Conservation (phyloP, 2,329 filamentous ascomycete genomes). For the Hypoxylon rubiginosum region DNA sequence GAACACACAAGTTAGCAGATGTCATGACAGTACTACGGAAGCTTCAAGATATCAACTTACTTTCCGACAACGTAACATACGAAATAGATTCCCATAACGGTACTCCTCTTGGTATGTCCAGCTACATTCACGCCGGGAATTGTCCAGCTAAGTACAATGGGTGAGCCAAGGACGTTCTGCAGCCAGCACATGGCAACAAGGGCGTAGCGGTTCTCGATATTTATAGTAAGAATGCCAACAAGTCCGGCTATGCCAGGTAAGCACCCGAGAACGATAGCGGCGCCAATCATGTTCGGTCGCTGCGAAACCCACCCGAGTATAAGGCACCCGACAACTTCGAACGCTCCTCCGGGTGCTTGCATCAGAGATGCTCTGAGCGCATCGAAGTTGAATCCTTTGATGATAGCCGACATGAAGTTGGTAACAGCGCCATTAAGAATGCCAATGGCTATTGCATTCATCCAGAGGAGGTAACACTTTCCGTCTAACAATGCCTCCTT, state of each 20-base stretch:
- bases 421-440: conserved; percentile 64
- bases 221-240: conserved; percentile 63
- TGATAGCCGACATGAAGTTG: conserved; percentile 61
- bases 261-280: conserved; percentile 41
- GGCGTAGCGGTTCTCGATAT: conserved; percentile 59
- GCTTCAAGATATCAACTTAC: conserved; percentile 19
- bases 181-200: conserved; percentile 68
- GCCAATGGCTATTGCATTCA: conserved; percentile 59
- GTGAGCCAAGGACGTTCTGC: conserved; percentile 63
- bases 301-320: conserved; percentile 59
- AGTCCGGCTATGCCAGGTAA: conserved; percentile 58
- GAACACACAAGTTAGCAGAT: conserved; percentile 16
- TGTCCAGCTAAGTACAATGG: conserved; percentile 66
- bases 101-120: conserved; percentile 65
- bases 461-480: conserved; percentile 56
- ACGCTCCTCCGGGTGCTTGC: conserved; percentile 58
- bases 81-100: conserved; percentile 64
- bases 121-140: conserved; percentile 61
- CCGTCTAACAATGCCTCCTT: conserved; percentile 41
- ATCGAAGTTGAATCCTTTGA: conserved; percentile 53
- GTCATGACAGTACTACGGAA: too few species aligned
- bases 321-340: conserved; percentile 45
- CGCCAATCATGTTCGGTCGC: conserved; percentile 56
- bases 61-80: conserved; percentile 63
- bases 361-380: conserved; percentile 57